phyloP scores from a whole-genome alignment of 108 stramenopile species.

The Nitzschia inconspicua region DNA sequence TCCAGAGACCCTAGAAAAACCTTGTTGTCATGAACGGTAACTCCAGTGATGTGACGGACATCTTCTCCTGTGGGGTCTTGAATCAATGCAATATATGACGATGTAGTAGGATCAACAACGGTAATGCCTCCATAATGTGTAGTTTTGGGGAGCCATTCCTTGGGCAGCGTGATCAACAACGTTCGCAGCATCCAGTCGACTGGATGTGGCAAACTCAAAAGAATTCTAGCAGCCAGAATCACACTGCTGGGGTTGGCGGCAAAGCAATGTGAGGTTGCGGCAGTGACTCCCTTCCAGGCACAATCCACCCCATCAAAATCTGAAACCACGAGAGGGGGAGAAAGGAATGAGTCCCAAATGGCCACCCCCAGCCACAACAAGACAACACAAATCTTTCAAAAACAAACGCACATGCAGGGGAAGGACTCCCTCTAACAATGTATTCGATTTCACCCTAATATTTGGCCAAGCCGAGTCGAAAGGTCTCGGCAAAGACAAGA shows the following conservation, averaged over 20 bases:
- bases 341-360: not conserved
- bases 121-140: slow-evolving; percentile 43
- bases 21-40: slow-evolving; percentile 49
- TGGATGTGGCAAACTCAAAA: slow-evolving; percentile 32
- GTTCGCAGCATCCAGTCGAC: slow-evolving; percentile 28
- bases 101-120: slow-evolving; percentile 37
- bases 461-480: slow-evolving; percentile 41
- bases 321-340: not conserved
- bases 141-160: slow-evolving; percentile 21
- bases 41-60: slow-evolving; percentile 47
- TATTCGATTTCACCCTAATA: slow-evolving; percentile 43
- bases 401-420: slow-evolving; percentile 16
- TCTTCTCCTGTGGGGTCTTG: slow-evolving; percentile 69
- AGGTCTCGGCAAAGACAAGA: slow-evolving; percentile 50
- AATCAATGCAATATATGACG: slow-evolving; percentile 26
- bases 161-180: slow-evolving; percentile 50
- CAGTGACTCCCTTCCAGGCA: slow-evolving; percentile 15
- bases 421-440: slow-evolving; percentile 26
- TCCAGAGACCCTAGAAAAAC: slow-evolving; percentile 70
- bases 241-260: slow-evolving; percentile 7
- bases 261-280: slow-evolving; percentile 42
- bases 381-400: not conserved
- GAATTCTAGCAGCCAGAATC: slow-evolving; percentile 2
- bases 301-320: slow-evolving; percentile 61
- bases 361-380: slow-evolving; percentile 1